These are phyloP conservation scores for Penicillium janthinellum DNA, from an alignment of 2,329 filamentous ascomycete species.

Conservation along the genomic window DNA sequence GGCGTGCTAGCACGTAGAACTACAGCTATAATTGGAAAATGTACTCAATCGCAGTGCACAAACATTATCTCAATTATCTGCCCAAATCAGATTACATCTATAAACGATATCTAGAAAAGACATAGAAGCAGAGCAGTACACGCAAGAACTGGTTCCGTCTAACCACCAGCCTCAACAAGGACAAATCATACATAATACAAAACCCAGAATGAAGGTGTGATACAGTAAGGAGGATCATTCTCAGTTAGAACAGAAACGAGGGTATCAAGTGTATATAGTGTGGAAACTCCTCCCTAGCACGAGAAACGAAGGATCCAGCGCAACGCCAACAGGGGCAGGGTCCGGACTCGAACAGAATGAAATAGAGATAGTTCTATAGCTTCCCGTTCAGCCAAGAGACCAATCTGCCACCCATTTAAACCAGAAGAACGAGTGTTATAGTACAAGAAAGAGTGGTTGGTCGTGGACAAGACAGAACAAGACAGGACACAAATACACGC, in stretches of 20 bases:
- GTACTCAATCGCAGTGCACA: neutral
- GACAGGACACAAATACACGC: slow-evolving; percentile 1
- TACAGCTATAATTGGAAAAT: no score
- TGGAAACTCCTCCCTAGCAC: slow-evolving; percentile 1
- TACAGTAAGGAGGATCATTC: neutral
- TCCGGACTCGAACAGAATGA: neutral
- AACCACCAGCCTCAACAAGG: neutral
- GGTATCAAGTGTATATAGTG: slow-evolving; percentile 18
- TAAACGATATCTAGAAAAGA: neutral
- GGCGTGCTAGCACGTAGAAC: no score
- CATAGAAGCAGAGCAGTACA: neutral
- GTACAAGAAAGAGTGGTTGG: slow-evolving; percentile 1
- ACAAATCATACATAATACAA: slow-evolving; percentile 4
- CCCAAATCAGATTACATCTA: neutral
- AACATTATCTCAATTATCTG: neutral
- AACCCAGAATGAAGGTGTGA: neutral
- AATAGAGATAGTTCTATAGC: neutral
- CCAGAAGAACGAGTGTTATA: slow-evolving; percentile 4
- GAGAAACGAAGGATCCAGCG: slow-evolving; percentile 1
- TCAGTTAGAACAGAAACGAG: slow-evolving; percentile 5
- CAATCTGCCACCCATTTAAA: neutral
- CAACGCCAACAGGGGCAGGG: neutral
- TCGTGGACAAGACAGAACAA: neutral
- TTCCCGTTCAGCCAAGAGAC: neutral
- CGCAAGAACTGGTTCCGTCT: neutral